Conservation (phyloP, 306 rosid species). For the Vachellia collinsii region DNA sequence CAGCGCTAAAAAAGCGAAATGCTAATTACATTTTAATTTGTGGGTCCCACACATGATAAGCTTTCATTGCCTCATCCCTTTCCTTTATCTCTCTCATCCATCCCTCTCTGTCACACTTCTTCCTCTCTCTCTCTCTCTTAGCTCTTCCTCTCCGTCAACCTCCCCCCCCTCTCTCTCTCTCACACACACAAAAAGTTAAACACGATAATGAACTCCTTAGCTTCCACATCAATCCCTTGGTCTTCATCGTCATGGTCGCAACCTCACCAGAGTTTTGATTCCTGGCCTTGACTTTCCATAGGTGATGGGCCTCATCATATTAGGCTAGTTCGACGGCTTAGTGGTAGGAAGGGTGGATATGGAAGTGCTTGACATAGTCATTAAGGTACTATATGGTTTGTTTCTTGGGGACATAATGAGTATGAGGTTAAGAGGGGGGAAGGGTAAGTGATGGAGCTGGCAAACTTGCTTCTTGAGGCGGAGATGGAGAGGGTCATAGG, state of each 20-base stretch:
- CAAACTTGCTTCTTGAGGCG: slow-evolving; percentile 59
- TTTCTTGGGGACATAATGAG: slow-evolving; percentile 47
- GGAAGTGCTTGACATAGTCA: slow-evolving; percentile 51
- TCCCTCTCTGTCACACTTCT: too few species aligned
- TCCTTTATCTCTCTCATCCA: too few species aligned
- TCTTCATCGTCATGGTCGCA: background rate
- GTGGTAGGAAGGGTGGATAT: slow-evolving; percentile 50
- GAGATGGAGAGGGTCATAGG: slow-evolving; percentile 66
- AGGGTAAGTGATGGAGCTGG: slow-evolving; percentile 50
- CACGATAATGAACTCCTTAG: too few species aligned
- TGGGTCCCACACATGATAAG: too few species aligned
- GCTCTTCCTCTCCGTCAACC: too few species aligned
- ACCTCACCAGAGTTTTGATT: slow-evolving; percentile 10
- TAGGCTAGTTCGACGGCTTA: slow-evolving; percentile 47
- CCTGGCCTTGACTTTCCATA: slow-evolving; percentile 54
- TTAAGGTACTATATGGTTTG: slow-evolving; percentile 52
- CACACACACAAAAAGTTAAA: too few species aligned
- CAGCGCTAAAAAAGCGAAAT: too few species aligned
- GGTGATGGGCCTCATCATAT: slow-evolving; percentile 11
- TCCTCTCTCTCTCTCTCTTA: too few species aligned
- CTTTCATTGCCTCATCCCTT: too few species aligned
- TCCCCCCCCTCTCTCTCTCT: too few species aligned
- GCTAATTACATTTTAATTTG: too few species aligned
- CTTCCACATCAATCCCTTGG: too few species aligned
- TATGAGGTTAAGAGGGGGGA: slow-evolving; percentile 52